Evolutionary conservation across 2,329 filamentous ascomycete genomes (phyloP), one percentile per base, ranked within the genome.

Genomic region (Camillea tinctor): DNA sequence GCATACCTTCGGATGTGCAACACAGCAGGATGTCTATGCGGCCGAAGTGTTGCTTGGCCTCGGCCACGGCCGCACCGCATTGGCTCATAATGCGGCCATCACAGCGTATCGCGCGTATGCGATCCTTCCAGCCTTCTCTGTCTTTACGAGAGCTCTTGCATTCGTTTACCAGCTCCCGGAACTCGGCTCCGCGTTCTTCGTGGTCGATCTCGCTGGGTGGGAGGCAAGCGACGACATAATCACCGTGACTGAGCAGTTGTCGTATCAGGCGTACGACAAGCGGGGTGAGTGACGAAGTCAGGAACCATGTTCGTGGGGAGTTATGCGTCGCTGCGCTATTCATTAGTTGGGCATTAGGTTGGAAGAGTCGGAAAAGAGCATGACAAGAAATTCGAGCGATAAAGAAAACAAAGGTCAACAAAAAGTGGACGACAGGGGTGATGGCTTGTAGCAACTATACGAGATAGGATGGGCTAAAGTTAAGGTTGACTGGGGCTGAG

Each of bases 1-100:
- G 58, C 76, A 61, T 80, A 91, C 90, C 88, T 83, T 97, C 91
- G 61, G 89, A 95, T 59, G 90, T 91, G 78, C 92, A 96, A 74
- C 92, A 97, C 48, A 98, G 82, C 61, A 98, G 75, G 59, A 98
- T 93, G 75, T 99, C 95, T 57, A 98, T 88, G 49, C 89, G 85
- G 8, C 92, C 92, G 77, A 97, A 98, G 0, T 88, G 83, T 66
- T 90, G 85, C 19, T 97, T 86, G 22, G 93, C 91, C 74, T 97
- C 91, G 49, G 94, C 93, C 56, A 98, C 83, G 30, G 93, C 92
- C 55, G 92, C 89, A 71, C 93, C 90, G 75, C 92, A 96, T 73
- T 92, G 89, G 44, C 83, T 82, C 79, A 85, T 85, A 63, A 77
- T 76, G 50, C 83, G 81, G 9, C 84, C 85, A 76, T 89, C 86